phyloP scores from a whole-genome alignment of 371 early-diverging fungal genomes.

The Parasitella parasitica region DNA sequence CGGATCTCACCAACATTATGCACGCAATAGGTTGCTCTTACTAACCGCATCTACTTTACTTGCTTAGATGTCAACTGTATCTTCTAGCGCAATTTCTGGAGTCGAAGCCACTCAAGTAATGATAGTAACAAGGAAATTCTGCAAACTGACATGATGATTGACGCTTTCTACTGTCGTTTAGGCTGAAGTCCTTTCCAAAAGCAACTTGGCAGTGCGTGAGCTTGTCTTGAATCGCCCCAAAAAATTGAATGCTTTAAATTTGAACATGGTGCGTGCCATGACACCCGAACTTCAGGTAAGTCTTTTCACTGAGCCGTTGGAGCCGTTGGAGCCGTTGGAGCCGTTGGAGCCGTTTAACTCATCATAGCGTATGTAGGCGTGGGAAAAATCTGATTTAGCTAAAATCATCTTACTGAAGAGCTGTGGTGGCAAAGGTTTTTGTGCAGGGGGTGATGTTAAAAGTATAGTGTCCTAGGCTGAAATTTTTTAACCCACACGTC shows the following conservation, averaged over 20 bases:
- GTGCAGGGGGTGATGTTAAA: constrained; percentile 97
- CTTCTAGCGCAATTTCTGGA: constrained; percentile 3
- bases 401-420: constrained; percentile 86
- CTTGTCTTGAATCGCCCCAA: constrained; percentile 88
- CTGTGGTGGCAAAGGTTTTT: constrained; percentile 82
- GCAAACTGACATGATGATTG: neutral
- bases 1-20: too few species aligned
- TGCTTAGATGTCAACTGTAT: constrained; percentile 14
- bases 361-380: constrained; percentile 58
- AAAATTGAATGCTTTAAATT: constrained; percentile 85
- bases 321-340: too few species aligned
- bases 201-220: constrained; percentile 69
- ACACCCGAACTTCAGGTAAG: constrained; percentile 76
- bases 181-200: constrained; percentile 31
- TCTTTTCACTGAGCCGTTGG: neutral
- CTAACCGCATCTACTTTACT: neutral
- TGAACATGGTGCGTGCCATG: constrained; percentile 85
- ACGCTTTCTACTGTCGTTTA: neutral
- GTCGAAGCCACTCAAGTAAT: constrained; percentile 15
- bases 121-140: neutral
- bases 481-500: neutral
- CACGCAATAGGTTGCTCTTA: neutral
- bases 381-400: constrained; percentile 87
- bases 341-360: neutral
- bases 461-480: constrained; percentile 32